Percentiles rank a stretch among this genome's conserved stretches.
phyloP scores from a whole-genome alignment of 371 early-diverging fungal species.

The Mortierella sp. region DNA sequence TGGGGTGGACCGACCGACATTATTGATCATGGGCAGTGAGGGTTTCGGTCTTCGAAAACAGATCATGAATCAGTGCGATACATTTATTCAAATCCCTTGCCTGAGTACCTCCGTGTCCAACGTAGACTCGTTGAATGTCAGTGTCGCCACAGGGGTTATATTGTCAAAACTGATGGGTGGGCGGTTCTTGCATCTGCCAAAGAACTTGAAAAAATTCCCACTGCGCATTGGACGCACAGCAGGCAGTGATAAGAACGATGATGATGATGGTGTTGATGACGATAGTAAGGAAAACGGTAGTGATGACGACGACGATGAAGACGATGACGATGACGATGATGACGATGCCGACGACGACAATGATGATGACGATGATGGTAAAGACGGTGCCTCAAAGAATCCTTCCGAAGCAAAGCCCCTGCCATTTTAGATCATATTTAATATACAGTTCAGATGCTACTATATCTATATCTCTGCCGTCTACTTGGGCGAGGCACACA shows the following conservation, averaged over 20 bases:
- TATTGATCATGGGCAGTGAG: conserved; percentile 75
- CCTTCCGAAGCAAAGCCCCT: not conserved
- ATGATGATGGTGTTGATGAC: not conserved
- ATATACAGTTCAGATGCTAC: not conserved
- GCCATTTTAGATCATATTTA: conserved; percentile 5
- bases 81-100: conserved; percentile 57
- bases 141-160: conserved; percentile 72
- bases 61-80: conserved; percentile 60
- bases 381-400: not conserved
- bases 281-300: conserved; percentile 1
- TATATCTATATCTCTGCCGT: not conserved
- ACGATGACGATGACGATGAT: conserved; percentile 1
- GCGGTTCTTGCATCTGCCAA: conserved; percentile 37
- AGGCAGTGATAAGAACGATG: not conserved
- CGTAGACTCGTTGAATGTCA: conserved; percentile 74
- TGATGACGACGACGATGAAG: conserved; percentile 4
- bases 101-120: conserved; percentile 23
- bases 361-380: conserved; percentile 1
- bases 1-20: conserved; percentile 45
- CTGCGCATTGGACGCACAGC: not conserved
- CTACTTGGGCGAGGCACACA: conserved; percentile 2
- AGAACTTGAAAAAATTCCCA: conserved; percentile 41
- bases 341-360: not conserved
- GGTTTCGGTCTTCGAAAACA: conserved; percentile 62
- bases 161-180: conserved; percentile 56